Evolutionary conservation across 805 yeast species (phyloP).

Genomic region (Cyberlindnera maritima): DNA sequence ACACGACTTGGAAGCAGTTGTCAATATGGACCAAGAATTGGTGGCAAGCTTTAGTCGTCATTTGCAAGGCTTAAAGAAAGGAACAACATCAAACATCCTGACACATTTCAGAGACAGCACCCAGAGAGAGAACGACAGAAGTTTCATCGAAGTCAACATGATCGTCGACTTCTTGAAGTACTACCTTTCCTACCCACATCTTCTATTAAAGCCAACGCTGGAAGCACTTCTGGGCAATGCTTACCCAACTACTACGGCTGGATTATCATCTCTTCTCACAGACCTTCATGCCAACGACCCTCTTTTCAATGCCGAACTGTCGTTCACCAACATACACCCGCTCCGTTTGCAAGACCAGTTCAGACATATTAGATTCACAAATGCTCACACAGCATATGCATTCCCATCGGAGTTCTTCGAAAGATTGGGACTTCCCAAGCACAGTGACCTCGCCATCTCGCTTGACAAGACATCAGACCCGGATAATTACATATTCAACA

Average conservation of each 20-base stretch:
- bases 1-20: slow-evolving; percentile 3
- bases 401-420: slow-evolving; percentile 7
- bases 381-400: slow-evolving; percentile 10
- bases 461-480: slow-evolving; percentile 9
- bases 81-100: background rate
- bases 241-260: background rate
- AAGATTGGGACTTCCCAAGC: background rate
- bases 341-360: slow-evolving; percentile 7
- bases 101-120: slow-evolving; percentile 4
- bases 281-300: background rate
- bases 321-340: background rate
- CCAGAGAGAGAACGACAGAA: background rate
- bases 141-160: slow-evolving; percentile 4
- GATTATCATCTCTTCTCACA: slow-evolving; percentile 3
- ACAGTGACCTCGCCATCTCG: slow-evolving; percentile 13
- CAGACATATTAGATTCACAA: slow-evolving; percentile 16
- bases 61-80: background rate
- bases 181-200: slow-evolving; percentile 12
- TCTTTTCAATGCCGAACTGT: background rate
- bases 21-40: slow-evolving; percentile 1
- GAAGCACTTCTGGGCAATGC: background rate
- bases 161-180: slow-evolving; percentile 11
- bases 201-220: background rate
- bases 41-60: background rate
- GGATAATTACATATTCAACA: slow-evolving; percentile 13